Conservation (phyloP, 805 yeast species). For the Lipomyces orientalis region DNA sequence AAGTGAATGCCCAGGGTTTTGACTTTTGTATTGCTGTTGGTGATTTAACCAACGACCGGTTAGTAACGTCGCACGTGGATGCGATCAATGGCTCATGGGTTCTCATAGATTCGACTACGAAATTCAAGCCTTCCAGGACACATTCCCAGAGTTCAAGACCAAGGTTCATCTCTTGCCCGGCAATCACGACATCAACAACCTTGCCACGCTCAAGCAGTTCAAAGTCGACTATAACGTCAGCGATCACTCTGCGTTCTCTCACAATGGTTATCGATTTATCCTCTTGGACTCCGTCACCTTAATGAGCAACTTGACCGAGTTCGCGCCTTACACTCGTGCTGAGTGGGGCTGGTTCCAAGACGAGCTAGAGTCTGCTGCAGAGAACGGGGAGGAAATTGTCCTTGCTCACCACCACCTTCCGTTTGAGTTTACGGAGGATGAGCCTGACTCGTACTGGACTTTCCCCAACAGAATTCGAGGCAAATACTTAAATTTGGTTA, state of each 20-base stretch:
- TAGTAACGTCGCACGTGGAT: neutral
- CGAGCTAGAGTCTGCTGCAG: neutral
- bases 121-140: slow-evolving; percentile 12
- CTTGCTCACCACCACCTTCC: slow-evolving; percentile 16
- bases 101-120: slow-evolving; percentile 8
- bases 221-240: slow-evolving; percentile 7
- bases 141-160: slow-evolving; percentile 8
- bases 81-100: neutral
- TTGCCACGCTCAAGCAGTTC: slow-evolving; percentile 11
- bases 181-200: slow-evolving; percentile 7
- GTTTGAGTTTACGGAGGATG: slow-evolving; percentile 10
- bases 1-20: slow-evolving; percentile 9
- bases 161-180: slow-evolving; percentile 12
- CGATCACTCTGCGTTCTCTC: slow-evolving; percentile 10
- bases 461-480: slow-evolving; percentile 12
- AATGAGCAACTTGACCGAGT: slow-evolving; percentile 14
- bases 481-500: neutral
- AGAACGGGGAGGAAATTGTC: slow-evolving; percentile 1
- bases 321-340: neutral
- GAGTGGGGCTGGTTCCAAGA: slow-evolving; percentile 9
- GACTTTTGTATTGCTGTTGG: slow-evolving; percentile 14
- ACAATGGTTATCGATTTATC: slow-evolving; percentile 10
- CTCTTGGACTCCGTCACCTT: slow-evolving; percentile 10
- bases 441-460: slow-evolving; percentile 11
- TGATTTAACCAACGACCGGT: slow-evolving; percentile 8